A percentile compares a stretch with the other conserved stretches of the same genome.
Evolutionary conservation across 345 rosid species (phyloP).

Genomic region (Angophora floribunda): DNA sequence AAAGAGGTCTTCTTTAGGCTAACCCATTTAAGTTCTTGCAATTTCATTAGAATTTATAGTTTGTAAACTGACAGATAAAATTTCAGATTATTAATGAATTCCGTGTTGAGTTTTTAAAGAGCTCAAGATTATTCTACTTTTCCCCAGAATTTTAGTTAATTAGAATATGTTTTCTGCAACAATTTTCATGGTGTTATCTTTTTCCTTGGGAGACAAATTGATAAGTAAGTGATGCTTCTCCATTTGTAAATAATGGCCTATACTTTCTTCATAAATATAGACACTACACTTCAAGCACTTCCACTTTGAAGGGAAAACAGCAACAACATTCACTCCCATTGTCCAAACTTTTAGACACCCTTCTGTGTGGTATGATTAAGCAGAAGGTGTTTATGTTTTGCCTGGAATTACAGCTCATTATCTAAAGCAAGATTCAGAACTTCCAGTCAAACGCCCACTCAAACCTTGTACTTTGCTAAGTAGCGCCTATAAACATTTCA

Average conservation of each 20-base stretch:
- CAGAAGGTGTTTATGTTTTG: background rate
- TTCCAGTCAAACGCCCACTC: background rate
- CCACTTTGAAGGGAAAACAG: background rate
- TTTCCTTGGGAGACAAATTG: background rate
- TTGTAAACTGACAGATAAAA: background rate
- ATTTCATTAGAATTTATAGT: background rate
- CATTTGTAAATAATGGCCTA: background rate
- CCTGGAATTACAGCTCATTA: background rate
- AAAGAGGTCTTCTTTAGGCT: background rate
- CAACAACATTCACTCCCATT: background rate
- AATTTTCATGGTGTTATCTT: background rate
- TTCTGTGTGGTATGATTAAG: background rate
- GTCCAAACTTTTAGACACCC: background rate
- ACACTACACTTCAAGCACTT: background rate
- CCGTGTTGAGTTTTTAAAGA: background rate
- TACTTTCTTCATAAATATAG: background rate
- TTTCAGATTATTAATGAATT: background rate
- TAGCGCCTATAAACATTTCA: background rate
- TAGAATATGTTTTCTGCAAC: background rate
- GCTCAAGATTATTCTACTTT: background rate
- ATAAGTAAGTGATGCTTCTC: background rate
- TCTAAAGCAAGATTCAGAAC: background rate
- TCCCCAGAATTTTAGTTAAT: background rate
- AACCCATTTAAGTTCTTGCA: background rate
- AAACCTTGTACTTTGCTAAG: background rate